These are phyloP conservation scores for Saturnispora galanensis DNA, from an alignment of 805 yeast genomes.

Conservation along the genomic window DNA sequence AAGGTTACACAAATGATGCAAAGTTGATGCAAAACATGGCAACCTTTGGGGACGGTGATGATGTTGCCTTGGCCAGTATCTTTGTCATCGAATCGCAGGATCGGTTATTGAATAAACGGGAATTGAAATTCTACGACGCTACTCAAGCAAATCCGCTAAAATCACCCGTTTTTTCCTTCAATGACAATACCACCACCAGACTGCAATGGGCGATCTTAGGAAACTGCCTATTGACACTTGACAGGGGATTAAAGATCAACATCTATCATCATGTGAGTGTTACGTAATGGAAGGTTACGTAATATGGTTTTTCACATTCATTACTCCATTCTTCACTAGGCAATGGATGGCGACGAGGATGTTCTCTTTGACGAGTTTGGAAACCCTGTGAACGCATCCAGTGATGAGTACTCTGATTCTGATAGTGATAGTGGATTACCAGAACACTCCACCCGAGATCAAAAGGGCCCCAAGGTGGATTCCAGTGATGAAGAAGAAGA, in stretches of 20 bases:
- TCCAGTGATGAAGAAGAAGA: slow-evolving; percentile 12
- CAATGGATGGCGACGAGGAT: slow-evolving; percentile 31
- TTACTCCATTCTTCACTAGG: not conserved
- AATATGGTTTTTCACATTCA: not conserved
- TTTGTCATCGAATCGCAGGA: slow-evolving; percentile 11
- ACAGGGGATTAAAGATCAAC: too few species aligned
- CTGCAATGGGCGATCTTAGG: not conserved
- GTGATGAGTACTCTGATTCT: slow-evolving; percentile 31
- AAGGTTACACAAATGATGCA: slow-evolving; percentile 4
- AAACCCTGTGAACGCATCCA: slow-evolving; percentile 46
- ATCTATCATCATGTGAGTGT: not conserved
- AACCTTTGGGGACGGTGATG: not conserved
- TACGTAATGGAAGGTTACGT: not conserved
- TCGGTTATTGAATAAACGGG: not conserved
- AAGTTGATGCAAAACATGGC: slow-evolving; percentile 5
- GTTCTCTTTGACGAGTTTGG: slow-evolving; percentile 80
- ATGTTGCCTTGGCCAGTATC: not conserved
- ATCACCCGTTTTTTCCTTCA: not conserved
- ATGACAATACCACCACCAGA: not conserved
- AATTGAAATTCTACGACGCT: slow-evolving; percentile 1
- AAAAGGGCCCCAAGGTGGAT: not conserved
- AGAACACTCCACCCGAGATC: not conserved
- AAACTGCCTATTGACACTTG: too few species aligned
- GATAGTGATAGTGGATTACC: slow-evolving; percentile 13
- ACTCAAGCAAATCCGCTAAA: not conserved